A percentile compares a stretch with the other conserved stretches of the same genome.
These are phyloP conservation scores for Irpex sp. DNA, from an alignment of 1,284 basidiomycete species.

Conservation along the genomic window DNA sequence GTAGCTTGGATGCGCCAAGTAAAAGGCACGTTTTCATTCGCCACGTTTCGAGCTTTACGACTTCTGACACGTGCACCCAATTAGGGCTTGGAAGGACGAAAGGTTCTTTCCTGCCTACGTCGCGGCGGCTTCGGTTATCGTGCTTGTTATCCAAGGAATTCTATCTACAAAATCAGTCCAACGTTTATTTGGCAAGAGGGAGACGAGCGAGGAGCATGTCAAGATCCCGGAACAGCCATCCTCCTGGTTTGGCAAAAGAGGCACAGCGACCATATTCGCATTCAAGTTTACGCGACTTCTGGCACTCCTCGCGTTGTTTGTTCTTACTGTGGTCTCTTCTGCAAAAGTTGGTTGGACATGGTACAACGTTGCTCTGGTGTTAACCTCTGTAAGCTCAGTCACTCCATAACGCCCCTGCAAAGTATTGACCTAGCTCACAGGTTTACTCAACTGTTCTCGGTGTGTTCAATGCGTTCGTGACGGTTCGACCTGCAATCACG, in stretches of 20 bases:
- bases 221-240: neutral
- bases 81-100: slow-evolving; percentile 19
- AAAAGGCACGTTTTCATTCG: neutral
- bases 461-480: slow-evolving; percentile 17
- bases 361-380: slow-evolving; percentile 1
- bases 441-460: slow-evolving; percentile 22
- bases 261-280: slow-evolving; percentile 25
- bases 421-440: slow-evolving; percentile 32
- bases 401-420: slow-evolving; percentile 16
- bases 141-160: slow-evolving; percentile 14
- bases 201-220: neutral
- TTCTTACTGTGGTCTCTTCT: slow-evolving; percentile 19
- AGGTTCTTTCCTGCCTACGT: slow-evolving; percentile 21
- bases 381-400: slow-evolving; percentile 8
- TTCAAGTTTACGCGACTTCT: slow-evolving; percentile 25
- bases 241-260: slow-evolving; percentile 12
- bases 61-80: neutral
- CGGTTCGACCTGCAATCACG: slow-evolving; percentile 10
- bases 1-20: neutral
- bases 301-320: slow-evolving; percentile 22
- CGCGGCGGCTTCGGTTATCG: slow-evolving; percentile 15
- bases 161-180: slow-evolving; percentile 11
- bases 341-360: slow-evolving; percentile 7
- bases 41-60: neutral
- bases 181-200: slow-evolving; percentile 2